A percentile compares a stretch with the other conserved stretches of the same genome.
Conservation (phyloP, 139 green algal species). For the Dunaliella primolecta region DNA sequence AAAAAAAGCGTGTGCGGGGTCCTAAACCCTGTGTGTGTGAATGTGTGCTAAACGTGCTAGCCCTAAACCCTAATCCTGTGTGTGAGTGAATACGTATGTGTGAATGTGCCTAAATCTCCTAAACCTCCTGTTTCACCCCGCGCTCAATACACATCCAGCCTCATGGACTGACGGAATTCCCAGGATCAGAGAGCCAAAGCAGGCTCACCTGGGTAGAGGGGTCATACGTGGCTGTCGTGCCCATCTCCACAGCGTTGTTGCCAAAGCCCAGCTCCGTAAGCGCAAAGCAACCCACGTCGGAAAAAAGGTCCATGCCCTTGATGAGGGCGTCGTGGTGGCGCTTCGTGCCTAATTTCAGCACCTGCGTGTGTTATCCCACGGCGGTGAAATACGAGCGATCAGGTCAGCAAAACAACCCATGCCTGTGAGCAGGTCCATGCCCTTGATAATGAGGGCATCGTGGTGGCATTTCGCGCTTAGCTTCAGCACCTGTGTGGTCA, state of each 20-base stretch:
- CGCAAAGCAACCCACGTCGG: constrained; percentile 76
- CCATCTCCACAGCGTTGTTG: constrained; percentile 95
- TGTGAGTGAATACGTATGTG: too few relatives aligned
- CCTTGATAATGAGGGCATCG: constrained; percentile 57
- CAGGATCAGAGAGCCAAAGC: neutral
- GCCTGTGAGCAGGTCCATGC: constrained; percentile 74
- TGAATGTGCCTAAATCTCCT: too few relatives aligned
- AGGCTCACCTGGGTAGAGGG: constrained; percentile 17
- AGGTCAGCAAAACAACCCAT: too few relatives aligned
- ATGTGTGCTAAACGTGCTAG: too few relatives aligned
- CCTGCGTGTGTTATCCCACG: too few relatives aligned
- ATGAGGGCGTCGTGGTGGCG: constrained; percentile 73
- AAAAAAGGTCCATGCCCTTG: constrained; percentile 65
- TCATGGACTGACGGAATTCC: too few relatives aligned
- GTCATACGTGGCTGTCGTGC: constrained; percentile 80
- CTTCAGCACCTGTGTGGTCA: constrained; percentile 81
- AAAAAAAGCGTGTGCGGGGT: too few relatives aligned
- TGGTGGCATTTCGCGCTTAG: constrained; percentile 74
- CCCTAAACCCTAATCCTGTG: too few relatives aligned
- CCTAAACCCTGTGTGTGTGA: too few relatives aligned
- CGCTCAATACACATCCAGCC: too few relatives aligned
- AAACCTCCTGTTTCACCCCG: too few relatives aligned
- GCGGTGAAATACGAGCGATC: too few relatives aligned
- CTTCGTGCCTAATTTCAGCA: constrained; percentile 84
- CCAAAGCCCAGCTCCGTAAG: constrained; percentile 90